Conservation (phyloP, 2,329 filamentous ascomycete genomes). For the Coniochaeta pulveracea region DNA sequence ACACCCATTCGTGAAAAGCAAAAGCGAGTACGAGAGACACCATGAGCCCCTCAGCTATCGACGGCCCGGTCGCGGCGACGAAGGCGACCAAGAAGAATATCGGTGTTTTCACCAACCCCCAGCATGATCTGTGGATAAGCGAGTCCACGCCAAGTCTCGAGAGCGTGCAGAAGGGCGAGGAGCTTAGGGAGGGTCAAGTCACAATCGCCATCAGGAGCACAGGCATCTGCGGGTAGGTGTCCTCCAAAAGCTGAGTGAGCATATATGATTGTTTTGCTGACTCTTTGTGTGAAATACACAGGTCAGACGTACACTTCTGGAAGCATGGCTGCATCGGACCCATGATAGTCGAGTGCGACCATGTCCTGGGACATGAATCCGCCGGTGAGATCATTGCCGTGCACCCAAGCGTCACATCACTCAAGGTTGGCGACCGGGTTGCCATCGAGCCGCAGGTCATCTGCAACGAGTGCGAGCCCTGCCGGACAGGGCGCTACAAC, state of each 20-base stretch:
- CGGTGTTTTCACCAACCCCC: constrained; percentile 89
- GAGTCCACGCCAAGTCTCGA: constrained; percentile 68
- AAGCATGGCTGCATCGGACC: constrained; percentile 89
- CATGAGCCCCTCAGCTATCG: constrained; percentile 8
- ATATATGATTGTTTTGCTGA: constrained; percentile 9
- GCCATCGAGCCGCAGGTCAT: constrained; percentile 92
- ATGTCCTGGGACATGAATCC: constrained; percentile 92
- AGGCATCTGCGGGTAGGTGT: constrained; percentile 77
- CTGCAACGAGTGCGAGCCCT: constrained; percentile 83
- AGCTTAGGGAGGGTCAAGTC: constrained; percentile 71
- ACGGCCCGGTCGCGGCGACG: constrained; percentile 1
- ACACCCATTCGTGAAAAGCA: no score
- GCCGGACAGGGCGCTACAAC: constrained; percentile 88
- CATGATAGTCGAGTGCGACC: constrained; percentile 82
- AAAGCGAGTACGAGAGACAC: not conserved
- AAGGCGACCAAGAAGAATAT: constrained; percentile 66
- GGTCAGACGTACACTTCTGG: constrained; percentile 96
- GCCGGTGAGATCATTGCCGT: constrained; percentile 74
- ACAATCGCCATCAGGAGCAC: constrained; percentile 85
- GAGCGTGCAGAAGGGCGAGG: constrained; percentile 54
- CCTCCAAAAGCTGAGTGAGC: no score
- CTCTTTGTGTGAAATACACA: constrained; percentile 25
- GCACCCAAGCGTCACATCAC: constrained; percentile 64
- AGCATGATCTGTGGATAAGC: constrained; percentile 82
- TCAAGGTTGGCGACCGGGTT: constrained; percentile 81